Conservation (phyloP, 176 grass and related monocot genomes). For the Oryza meridionalis region DNA sequence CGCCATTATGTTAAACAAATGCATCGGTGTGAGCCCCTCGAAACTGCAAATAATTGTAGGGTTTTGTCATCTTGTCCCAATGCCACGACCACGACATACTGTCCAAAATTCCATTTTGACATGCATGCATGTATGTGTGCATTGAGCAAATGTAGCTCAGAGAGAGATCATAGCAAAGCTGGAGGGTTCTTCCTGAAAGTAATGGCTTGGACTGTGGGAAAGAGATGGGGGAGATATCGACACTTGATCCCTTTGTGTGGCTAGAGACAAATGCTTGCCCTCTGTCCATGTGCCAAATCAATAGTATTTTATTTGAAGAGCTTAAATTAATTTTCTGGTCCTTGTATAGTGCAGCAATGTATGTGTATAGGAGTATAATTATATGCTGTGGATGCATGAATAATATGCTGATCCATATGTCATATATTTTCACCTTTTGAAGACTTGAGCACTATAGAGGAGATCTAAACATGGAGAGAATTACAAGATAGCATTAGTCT, state of each 20-base stretch:
- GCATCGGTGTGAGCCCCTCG: background rate
- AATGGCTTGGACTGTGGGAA: slow-evolving; percentile 47
- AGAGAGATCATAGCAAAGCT: slow-evolving; percentile 16
- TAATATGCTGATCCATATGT: background rate
- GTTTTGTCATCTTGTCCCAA: slow-evolving; percentile 36
- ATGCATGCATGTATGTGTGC: background rate
- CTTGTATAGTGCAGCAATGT: background rate
- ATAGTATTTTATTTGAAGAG: slow-evolving; percentile 4
- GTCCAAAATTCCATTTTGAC: slow-evolving; percentile 41
- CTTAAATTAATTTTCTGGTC: slow-evolving; percentile 16
- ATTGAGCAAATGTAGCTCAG: slow-evolving; percentile 26
- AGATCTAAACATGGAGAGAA: background rate
- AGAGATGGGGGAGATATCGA: slow-evolving; percentile 14
- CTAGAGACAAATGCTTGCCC: background rate
- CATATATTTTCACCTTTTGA: background rate
- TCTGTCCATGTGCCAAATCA: background rate
- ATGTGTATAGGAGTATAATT: background rate
- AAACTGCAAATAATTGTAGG: slow-evolving; percentile 14
- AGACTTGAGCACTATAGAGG: background rate
- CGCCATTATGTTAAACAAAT: slow-evolving; percentile 26
- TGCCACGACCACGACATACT: slow-evolving; percentile 23
- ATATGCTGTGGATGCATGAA: background rate
- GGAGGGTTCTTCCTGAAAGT: slow-evolving; percentile 39
- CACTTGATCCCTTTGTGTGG: slow-evolving; percentile 31
- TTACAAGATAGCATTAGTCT: background rate